These are phyloP conservation scores for Gossypium sturtianum DNA, from an alignment of 345 rosid genomes.

Conservation along the genomic window DNA sequence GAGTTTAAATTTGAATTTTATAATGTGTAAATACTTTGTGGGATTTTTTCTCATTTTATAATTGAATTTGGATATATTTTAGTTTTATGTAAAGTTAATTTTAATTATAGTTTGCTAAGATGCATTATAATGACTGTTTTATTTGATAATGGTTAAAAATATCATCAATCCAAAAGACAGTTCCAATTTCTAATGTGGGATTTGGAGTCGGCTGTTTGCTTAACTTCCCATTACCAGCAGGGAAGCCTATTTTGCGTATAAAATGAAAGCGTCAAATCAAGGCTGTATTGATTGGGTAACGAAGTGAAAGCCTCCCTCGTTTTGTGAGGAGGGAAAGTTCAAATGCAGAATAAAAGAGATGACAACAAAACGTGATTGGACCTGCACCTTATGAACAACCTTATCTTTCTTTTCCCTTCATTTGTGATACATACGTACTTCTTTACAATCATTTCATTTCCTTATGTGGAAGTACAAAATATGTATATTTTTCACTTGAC, in stretches of 20 bases:
- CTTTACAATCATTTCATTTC: neutral
- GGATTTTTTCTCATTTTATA: too few species aligned
- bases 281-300: neutral
- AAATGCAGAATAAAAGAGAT: neutral
- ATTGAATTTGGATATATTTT: neutral
- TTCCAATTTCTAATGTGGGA: neutral
- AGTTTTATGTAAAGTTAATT: neutral
- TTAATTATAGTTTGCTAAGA: neutral
- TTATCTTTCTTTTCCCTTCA: too few species aligned
- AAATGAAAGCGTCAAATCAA: too few species aligned
- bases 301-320: slow-evolving; percentile 16
- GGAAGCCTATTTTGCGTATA: too few species aligned
- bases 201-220: too few species aligned
- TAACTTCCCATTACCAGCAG: too few species aligned
- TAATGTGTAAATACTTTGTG: too few species aligned
- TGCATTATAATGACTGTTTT: neutral
- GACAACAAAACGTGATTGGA: neutral
- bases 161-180: neutral
- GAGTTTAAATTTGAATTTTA: too few species aligned
- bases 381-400: neutral
- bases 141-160: neutral
- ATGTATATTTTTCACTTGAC: neutral
- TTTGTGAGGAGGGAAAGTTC: neutral
- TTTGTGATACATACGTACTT: neutral
- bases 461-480: neutral